Evolutionary conservation across 805 yeast species (phyloP), one percentile per base, ranked within the genome.

Genomic region (Pichia heedii): DNA sequence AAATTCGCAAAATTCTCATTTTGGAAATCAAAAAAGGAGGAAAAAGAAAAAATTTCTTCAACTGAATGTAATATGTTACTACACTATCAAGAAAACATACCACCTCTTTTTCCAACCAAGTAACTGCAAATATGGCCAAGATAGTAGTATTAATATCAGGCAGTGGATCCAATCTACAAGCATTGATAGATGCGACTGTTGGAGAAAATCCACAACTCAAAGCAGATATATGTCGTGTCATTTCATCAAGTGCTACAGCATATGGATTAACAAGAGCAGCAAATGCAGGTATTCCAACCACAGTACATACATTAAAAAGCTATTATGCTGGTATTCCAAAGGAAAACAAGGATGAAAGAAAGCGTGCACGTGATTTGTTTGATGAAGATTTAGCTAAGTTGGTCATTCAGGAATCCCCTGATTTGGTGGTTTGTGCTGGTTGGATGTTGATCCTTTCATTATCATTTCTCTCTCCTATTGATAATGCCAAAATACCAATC

Each of bases 361-460:
- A 65, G 33, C 55, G 51, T 8, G 86, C 86, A 4, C 71, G 98
- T 54, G 74, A 74, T 33, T 60, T 66, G 45, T 93, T 86, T 70
- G 90, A 93, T 61, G 58, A 63, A 36, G 96, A 93, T 50, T 70
- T 93, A 36, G 90, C 95, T 10, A 66, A 74, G 39, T 56, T 81
- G 21, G 76, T 93, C 20, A 60, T 85, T 21, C 49, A 54, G 2
- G 71, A 76, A 42, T 71, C 72, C 51, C 97, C 97, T 5, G 85
- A 84, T 52, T 70, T 93, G 50, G 79, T 93, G 34, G 97, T 93
- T 6, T 93, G 98, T 66, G 98, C 98, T 5, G 98, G 98, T 2
- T 93, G 98, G 98, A 81, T 93, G 89, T 73, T 93, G 41, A 93
- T 93, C 46, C 70, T 93, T 47, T 84, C 96, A 1, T 79, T 86